Base-by-base conservation (phyloP, 2,329 filamentous ascomycete genomes). In the Juglanconis sp. region DNA sequence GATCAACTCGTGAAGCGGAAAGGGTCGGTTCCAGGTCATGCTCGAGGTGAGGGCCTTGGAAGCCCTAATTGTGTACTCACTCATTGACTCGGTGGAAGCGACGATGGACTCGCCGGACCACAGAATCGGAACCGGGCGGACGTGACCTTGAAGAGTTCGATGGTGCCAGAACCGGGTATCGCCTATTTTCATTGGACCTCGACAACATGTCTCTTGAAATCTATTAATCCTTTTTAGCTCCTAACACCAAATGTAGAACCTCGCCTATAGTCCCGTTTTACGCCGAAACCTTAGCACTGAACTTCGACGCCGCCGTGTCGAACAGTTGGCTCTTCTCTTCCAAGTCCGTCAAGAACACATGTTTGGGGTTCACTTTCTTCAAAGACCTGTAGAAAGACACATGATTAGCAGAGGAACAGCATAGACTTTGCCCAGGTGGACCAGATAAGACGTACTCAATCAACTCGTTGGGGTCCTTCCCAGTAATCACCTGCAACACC, bases 281-380 rank as follows among this genome's bases (percentile, higher is more conserved):
- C 63, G 83, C 81, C 63, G 87, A 81, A 64, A 92, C 91, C 80
- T 94, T 96, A 38, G 93, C 84, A 66, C 86, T 88, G 76, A 95
- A 98, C 77, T 96, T 98, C 32, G 85, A 81, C 24, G 90, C 91
- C 11, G 93, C 93, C 68, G 87, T 87, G 73, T 96, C 91, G 71
- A 98, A 98, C 60, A 92, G 76, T n/a, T 81, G 84, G 73, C 87
- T 91, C 87, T 96, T 98, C 76, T 92, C 91, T 69, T 87, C 82
- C 67, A 96, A 76, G 68, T 96, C 93, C 46, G 75, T 72, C 60
- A 97, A 73, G 63, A 95, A 79, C 38, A 85, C 77, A 74, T 97
- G 92, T 56, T 87, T 76, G 32, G 88, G 83, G 57, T 89, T 82
- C 15, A 78, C 76, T 56, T 81, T 82, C 73, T 84, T 77, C 36